Base-by-base conservation (phyloP, 73 alveolate species). In the Durusdinium trenchii region DNA sequence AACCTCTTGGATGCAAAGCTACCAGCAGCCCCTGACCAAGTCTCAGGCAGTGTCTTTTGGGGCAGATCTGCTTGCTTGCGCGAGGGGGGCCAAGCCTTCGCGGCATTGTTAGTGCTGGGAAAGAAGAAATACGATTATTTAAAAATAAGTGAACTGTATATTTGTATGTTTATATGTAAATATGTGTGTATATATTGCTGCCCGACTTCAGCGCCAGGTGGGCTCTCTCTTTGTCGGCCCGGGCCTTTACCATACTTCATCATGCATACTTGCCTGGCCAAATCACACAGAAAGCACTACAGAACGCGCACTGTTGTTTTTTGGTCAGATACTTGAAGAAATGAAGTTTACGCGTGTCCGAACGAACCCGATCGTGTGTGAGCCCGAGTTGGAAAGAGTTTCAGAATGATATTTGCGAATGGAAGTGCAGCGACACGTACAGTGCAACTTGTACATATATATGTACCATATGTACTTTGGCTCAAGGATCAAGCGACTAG, bases 1-100 rank as follows among this genome's bases (percentile, higher is more conserved):
- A n/a, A n/a, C n/a, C n/a, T n/a, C n/a, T n/a, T n/a, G n/a, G n/a
- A n/a, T n/a, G n/a, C n/a, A n/a, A n/a, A n/a, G n/a, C n/a, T n/a
- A n/a, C n/a, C n/a, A n/a, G n/a, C 64, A 3, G 9, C 50, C 10
- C 14, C 42, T 45, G 28, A 60, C 30, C 30, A 32, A 1, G 30
- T 0, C 18, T 43, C 54, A 84, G 94, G 94, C 36, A n/a, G 14
- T 14, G 76, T 84, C 94, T 16, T 84, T 84, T 12, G 94, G 94
- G 26, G 94, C 94, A 36, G 94, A 84, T 18, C 51, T 84, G 73
- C 75, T 84, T 73, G 94, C 94, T 20, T 84, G 75, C 52, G 75
- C 94, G 14, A 84, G 36, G 40, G 94, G 76, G 18, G 6, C 94
- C n/a, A 84, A 50, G 94, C 42, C 38, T 35, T 60, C 40, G 16